Conservation (phyloP, 225 moss, liverwort and hornwort species). For the Pseudoscleropodium purum region DNA sequence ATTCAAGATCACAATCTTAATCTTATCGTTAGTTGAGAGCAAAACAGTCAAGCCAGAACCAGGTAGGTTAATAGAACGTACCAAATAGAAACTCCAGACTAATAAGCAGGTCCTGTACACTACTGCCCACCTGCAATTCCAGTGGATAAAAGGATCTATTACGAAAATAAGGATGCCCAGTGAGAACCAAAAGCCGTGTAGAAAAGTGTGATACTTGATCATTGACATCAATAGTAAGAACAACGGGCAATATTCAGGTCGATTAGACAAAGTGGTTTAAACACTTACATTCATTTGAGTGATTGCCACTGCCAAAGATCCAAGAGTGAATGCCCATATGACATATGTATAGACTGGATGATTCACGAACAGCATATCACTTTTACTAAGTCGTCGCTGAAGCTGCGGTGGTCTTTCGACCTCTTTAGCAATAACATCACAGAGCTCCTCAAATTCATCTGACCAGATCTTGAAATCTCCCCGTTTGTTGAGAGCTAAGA, state of each 20-base stretch:
- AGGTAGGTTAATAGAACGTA: conserved; percentile 3
- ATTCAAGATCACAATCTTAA: not conserved
- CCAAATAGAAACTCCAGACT: conserved; percentile 62
- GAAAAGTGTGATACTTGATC: not conserved
- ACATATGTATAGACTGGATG: conserved; percentile 56
- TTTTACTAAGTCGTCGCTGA: conserved; percentile 17
- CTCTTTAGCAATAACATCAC: conserved; percentile 85
- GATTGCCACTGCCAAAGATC: conserved; percentile 56
- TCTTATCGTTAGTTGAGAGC: not conserved
- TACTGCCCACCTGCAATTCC: conserved; percentile 16
- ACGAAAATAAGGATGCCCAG: not conserved
- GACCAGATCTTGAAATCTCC: conserved; percentile 95
- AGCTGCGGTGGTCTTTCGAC: conserved; percentile 57
- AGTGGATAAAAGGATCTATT: not conserved
- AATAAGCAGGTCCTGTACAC: conserved; percentile 22
- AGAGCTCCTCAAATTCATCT: conserved; percentile 90
- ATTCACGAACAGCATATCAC: conserved; percentile 59
- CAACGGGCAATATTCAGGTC: not conserved
- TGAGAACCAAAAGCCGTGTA: not conserved
- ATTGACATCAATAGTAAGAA: not conserved
- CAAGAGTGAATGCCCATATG: conserved; percentile 60
- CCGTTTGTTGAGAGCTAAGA: conserved; percentile 77
- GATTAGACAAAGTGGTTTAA: not conserved
- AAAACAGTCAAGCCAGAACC: not conserved
- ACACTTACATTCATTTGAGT: conserved; percentile 51